Conservation (phyloP, 83 land plant genomes). For the Picea abies region DNA sequence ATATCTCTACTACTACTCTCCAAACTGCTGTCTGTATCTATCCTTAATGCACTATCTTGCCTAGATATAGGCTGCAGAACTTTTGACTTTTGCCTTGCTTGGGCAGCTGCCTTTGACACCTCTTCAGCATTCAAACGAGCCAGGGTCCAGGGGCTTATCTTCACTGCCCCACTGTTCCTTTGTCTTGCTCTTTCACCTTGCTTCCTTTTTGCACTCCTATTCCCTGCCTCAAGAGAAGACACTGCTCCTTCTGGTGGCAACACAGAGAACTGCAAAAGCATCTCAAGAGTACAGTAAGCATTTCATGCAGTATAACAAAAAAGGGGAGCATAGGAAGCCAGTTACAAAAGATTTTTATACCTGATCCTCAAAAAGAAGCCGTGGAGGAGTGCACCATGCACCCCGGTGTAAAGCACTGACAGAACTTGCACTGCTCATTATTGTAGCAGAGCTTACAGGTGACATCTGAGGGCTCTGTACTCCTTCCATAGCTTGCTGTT, state of each 20-base stretch:
- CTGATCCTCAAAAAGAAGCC: constrained; percentile 83
- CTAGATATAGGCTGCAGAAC: constrained; percentile 64
- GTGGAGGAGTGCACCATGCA: constrained; percentile 93
- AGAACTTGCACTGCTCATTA: constrained; percentile 84
- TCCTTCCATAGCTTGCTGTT: constrained; percentile 59
- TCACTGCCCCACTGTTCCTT: constrained; percentile 48
- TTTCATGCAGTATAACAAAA: background rate
- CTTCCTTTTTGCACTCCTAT: constrained; percentile 18
- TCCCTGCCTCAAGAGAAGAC: constrained; percentile 48
- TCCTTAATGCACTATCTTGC: constrained; percentile 26
- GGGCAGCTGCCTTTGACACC: constrained; percentile 71
- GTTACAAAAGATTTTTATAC: constrained; percentile 30
- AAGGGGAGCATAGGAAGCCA: background rate
- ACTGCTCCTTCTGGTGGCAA: constrained; percentile 58
- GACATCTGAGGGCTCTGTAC: constrained; percentile 86
- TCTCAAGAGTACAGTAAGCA: background rate
- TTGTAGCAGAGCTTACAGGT: constrained; percentile 79
- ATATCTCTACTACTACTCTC: constrained; percentile 47
- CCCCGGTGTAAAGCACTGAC: constrained; percentile 64
- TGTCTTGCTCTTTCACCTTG: constrained; percentile 41
- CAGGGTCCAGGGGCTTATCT: constrained; percentile 89
- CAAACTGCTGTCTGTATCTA: constrained; percentile 56
- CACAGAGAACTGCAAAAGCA: constrained; percentile 60
- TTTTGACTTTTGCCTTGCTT: constrained; percentile 80
- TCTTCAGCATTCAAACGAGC: constrained; percentile 87